phyloP scores from a whole-genome alignment of 176 grass and related monocot species.

The Puccinellia tenuiflora region DNA sequence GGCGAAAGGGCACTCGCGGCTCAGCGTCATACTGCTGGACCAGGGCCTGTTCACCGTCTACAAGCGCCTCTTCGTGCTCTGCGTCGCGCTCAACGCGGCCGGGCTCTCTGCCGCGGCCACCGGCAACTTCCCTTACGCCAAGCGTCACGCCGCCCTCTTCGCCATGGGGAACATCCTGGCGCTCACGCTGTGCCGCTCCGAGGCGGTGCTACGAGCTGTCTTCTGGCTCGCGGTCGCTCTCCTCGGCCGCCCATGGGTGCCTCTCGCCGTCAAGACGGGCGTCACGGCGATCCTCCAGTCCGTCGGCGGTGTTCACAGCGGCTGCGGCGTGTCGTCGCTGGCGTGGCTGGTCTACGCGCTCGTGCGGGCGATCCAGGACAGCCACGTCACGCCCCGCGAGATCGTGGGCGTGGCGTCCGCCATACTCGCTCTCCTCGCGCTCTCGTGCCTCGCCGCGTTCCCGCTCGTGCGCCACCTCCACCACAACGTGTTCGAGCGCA shows the following conservation, averaged over 20 bases:
- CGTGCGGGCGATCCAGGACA: not conserved
- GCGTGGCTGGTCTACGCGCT: constrained; percentile 60
- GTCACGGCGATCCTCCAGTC: constrained; percentile 56
- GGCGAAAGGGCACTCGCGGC: constrained; percentile 26
- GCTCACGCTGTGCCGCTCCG: constrained; percentile 67
- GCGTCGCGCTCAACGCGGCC: constrained; percentile 28
- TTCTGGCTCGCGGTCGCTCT: constrained; percentile 58
- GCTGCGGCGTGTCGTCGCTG: constrained; percentile 60
- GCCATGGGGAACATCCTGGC: constrained; percentile 61
- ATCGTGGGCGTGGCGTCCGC: constrained; percentile 42
- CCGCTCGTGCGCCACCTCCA: constrained; percentile 71
- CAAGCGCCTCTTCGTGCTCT: constrained; percentile 58
- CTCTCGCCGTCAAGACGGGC: constrained; percentile 34
- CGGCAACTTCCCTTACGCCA: constrained; percentile 42
- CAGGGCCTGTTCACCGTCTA: constrained; percentile 74
- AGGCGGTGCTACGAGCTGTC: constrained; percentile 48
- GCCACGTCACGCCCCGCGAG: constrained; percentile 9
- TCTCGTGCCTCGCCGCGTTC: constrained; percentile 57
- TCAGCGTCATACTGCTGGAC: constrained; percentile 53
- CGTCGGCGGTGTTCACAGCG: constrained; percentile 60
- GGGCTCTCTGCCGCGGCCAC: constrained; percentile 29
- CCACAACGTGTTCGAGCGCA: constrained; percentile 76
- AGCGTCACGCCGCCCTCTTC: constrained; percentile 38
- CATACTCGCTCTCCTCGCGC: constrained; percentile 42
- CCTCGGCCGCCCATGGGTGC: constrained; percentile 46